phyloP scores from a whole-genome alignment of 2,329 filamentous ascomycete species.

The Sarocladiaceae sp. region DNA sequence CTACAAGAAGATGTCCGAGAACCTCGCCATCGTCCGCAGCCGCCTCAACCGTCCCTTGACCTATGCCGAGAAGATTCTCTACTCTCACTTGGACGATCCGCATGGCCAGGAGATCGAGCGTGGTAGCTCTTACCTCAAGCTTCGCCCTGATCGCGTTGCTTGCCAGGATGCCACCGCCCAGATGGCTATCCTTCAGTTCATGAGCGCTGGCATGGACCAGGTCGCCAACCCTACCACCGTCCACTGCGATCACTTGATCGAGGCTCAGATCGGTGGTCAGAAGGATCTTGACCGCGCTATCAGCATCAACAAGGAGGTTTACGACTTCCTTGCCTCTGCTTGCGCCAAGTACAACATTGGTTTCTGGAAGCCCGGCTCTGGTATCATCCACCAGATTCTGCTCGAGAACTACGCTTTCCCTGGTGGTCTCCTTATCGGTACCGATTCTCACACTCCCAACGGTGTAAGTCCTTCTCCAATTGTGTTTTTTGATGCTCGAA shows the following conservation, averaged over 20 bases:
- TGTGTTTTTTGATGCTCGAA: background rate
- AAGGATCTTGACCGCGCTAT: slow-evolving; percentile 92
- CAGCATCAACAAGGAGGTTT: slow-evolving; percentile 98
- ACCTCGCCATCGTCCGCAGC: slow-evolving; percentile 82
- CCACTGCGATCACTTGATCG: slow-evolving; percentile 99
- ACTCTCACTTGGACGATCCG: slow-evolving; percentile 97
- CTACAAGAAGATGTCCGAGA: slow-evolving; percentile 99
- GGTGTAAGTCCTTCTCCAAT: slow-evolving; percentile 43
- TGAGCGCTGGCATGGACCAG: slow-evolving; percentile 94
- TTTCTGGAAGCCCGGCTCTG: slow-evolving; percentile 98
- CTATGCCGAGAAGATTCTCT: slow-evolving; percentile 97
- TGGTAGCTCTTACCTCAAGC: slow-evolving; percentile 91
- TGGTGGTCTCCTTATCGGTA: slow-evolving; percentile 95
- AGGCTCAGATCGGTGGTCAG: slow-evolving; percentile 86
- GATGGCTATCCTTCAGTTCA: slow-evolving; percentile 99
- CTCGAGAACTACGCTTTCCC: slow-evolving; percentile 99
- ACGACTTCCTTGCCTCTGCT: slow-evolving; percentile 89
- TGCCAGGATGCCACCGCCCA: slow-evolving; percentile 99
- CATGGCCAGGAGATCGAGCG: slow-evolving; percentile 95
- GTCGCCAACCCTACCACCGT: slow-evolving; percentile 94
- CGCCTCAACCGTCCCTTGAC: slow-evolving; percentile 91
- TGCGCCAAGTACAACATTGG: slow-evolving; percentile 99
- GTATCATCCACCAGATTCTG: slow-evolving; percentile 98
- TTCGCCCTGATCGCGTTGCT: slow-evolving; percentile 94
- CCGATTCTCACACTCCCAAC: slow-evolving; percentile 97